Conservation (phyloP, 331 rosid species). For the Malus hybrid region DNA sequence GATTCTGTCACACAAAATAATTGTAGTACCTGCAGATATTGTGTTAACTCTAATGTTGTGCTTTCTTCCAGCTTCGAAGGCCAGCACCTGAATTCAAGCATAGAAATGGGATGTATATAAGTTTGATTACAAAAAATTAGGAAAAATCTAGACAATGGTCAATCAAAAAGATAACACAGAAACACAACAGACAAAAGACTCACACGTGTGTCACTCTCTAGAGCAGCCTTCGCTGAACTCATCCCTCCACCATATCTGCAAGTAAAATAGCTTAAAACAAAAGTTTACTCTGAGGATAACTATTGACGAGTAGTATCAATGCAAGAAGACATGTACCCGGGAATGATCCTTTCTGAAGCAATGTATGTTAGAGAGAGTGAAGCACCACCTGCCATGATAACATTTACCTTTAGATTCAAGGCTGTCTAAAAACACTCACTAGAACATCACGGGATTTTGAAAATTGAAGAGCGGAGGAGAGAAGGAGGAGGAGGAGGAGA, state of each 20-base stretch:
- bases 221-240: slow-evolving; percentile 95
- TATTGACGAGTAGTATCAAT: neutral
- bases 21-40: slow-evolving; percentile 67
- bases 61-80: slow-evolving; percentile 96
- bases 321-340: slow-evolving; percentile 44
- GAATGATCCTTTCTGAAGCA: slow-evolving; percentile 89
- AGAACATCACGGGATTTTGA: neutral
- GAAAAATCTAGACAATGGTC: neutral
- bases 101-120: neutral
- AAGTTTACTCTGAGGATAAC: neutral
- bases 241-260: slow-evolving; percentile 90
- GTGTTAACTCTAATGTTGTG: slow-evolving; percentile 75
- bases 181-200: slow-evolving; percentile 15
- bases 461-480: neutral
- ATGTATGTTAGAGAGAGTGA: slow-evolving; percentile 79
- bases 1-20: neutral
- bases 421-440: neutral
- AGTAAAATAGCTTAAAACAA: neutral
- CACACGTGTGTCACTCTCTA: slow-evolving; percentile 89
- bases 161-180: neutral
- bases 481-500: neutral
- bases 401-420: neutral
- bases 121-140: neutral
- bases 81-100: slow-evolving; percentile 57
- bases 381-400: slow-evolving; percentile 61